Percentiles rank a stretch among this genome's conserved stretches.
phyloP scores from a whole-genome alignment of 2,329 filamentous ascomycete species.

The Microsporum audouinii region DNA sequence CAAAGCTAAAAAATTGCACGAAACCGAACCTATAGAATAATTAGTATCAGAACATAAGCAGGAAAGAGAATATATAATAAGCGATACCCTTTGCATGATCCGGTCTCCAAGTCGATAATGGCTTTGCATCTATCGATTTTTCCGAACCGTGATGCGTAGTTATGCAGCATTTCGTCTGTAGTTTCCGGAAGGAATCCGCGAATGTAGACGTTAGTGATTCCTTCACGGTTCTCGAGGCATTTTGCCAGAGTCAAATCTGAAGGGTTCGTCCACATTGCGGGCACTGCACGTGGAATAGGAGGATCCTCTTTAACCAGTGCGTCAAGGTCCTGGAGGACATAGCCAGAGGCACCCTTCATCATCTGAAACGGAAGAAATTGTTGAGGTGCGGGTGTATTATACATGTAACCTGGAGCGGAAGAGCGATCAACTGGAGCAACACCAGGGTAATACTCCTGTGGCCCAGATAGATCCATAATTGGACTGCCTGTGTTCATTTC shows the following conservation, averaged over 20 bases:
- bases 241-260: constrained; percentile 85
- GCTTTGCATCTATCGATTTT: constrained; percentile 95
- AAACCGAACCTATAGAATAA: constrained; percentile 67
- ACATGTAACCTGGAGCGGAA: constrained; percentile 35
- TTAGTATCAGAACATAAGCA: constrained; percentile 20
- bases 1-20: constrained; percentile 81
- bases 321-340: constrained; percentile 45
- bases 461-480: constrained; percentile 48
- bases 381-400: constrained; percentile 55
- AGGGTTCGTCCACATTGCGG: constrained; percentile 70
- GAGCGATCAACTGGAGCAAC: constrained; percentile 52
- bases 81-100: constrained; percentile 85
- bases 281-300: constrained; percentile 73
- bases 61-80: neutral
- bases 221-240: constrained; percentile 85
- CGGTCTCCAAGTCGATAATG: constrained; percentile 88
- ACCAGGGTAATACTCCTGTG: constrained; percentile 49
- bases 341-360: constrained; percentile 37
- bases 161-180: constrained; percentile 75
- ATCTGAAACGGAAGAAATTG: constrained; percentile 32
- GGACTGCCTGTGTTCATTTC: constrained; percentile 48
- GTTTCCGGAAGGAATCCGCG: constrained; percentile 91
- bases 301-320: constrained; percentile 64
- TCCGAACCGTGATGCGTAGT: constrained; percentile 78
- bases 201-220: constrained; percentile 97